phyloP scores from a whole-genome alignment of 2,329 filamentous ascomycete species.

The Didymella sp. region DNA sequence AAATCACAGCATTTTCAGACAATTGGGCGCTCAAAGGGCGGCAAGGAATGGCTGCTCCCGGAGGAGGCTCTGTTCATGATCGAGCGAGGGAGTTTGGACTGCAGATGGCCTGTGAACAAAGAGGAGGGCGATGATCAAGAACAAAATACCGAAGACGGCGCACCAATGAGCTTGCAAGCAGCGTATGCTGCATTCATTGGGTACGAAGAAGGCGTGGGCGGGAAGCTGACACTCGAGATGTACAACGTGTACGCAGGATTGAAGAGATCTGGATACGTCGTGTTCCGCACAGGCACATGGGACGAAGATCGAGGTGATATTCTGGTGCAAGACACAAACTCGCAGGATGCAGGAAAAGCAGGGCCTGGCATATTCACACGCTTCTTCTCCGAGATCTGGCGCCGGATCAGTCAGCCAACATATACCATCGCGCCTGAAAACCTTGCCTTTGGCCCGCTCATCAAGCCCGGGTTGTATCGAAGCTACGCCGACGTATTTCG shows the following conservation, averaged over 20 bases:
- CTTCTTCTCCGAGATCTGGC: conserved; percentile 48
- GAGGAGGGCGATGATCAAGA: conserved; percentile 39
- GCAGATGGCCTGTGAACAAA: conserved; percentile 74
- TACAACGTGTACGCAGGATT: conserved; percentile 89
- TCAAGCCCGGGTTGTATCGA: conserved; percentile 61
- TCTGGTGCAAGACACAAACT: conserved; percentile 12
- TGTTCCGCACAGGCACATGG: conserved; percentile 71
- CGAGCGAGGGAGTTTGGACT: conserved; percentile 84
- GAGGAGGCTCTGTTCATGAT: conserved; percentile 91
- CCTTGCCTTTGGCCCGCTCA: conserved; percentile 56
- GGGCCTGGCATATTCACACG: conserved; percentile 38
- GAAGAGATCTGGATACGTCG: conserved; percentile 80
- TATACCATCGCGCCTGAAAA: conserved; percentile 25
- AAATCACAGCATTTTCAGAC: conserved; percentile 75
- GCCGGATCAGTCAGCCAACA: conserved; percentile 34
- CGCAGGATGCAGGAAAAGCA: conserved; percentile 12
- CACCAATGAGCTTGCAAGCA: conserved; percentile 90
- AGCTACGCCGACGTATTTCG: conserved; percentile 73
- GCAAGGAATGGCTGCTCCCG: conserved; percentile 79
- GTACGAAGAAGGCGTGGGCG: conserved; percentile 61
- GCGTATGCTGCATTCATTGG: conserved; percentile 87
- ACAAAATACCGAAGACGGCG: conserved; percentile 59
- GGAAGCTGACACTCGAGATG: conserved; percentile 71
- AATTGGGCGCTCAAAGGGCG: conserved; percentile 66
- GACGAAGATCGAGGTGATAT: conserved; percentile 38